phyloP scores from a whole-genome alignment of 106 monocot genomes.

The Agapanthus africanus region DNA sequence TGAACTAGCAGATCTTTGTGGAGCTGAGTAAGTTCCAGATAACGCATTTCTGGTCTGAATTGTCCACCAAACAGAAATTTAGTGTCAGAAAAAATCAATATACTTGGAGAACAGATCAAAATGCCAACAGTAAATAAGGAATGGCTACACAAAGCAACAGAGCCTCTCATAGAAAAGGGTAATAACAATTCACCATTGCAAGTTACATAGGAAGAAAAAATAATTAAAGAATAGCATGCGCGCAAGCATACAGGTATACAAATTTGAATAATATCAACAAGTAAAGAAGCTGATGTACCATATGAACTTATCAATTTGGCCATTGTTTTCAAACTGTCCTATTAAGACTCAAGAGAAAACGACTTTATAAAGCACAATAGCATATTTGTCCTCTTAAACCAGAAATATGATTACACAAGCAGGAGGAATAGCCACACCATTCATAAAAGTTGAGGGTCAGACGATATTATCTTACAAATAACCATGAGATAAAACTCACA shows the following conservation, averaged over 20 bases:
- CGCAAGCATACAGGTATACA: neutral
- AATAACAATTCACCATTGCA: neutral
- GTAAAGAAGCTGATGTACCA: neutral
- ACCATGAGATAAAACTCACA: no score
- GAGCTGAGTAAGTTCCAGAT: constrained; percentile 96
- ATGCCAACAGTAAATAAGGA: neutral
- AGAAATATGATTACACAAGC: no score
- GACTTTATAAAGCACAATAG: no score
- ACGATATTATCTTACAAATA: no score
- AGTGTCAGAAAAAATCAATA: neutral
- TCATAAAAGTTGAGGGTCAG: no score
- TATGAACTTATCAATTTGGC: neutral
- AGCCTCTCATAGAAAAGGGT: neutral
- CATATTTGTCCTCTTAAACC: no score
- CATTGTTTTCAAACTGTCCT: no score
- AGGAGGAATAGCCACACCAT: no score
- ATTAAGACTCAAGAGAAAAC: no score
- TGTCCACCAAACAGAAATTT: neutral
- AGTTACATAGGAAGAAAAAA: no score
- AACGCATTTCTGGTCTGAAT: constrained; percentile 90
- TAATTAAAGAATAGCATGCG: neutral
- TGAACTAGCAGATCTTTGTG: constrained; percentile 94
- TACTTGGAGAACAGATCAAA: neutral
- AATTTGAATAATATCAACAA: neutral
- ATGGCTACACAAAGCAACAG: constrained; percentile 29